phyloP scores from a whole-genome alignment of 805 yeast species.

The Candida maris region DNA sequence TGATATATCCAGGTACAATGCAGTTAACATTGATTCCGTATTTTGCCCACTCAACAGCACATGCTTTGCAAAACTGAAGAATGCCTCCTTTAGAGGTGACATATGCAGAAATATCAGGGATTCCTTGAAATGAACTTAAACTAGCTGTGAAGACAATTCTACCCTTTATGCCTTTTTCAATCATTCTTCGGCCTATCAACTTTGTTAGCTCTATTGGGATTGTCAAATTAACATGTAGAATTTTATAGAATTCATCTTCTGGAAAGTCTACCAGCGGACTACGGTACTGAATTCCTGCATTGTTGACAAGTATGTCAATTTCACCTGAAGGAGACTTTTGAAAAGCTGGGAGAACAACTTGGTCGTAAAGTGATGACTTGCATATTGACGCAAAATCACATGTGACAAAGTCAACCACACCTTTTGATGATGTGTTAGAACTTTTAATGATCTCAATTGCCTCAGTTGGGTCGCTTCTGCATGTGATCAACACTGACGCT shows the following conservation, averaged over 20 bases:
- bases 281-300: slow-evolving; percentile 35
- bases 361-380: slow-evolving; percentile 28
- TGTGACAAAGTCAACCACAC: slow-evolving; percentile 23
- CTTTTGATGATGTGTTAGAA: slow-evolving; percentile 26
- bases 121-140: slow-evolving; percentile 40
- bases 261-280: slow-evolving; percentile 34
- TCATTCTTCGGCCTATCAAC: slow-evolving; percentile 35
- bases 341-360: slow-evolving; percentile 31
- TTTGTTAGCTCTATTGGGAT: slow-evolving; percentile 37
- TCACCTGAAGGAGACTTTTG: slow-evolving; percentile 27
- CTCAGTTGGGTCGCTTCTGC: slow-evolving; percentile 28
- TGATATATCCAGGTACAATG: slow-evolving; percentile 48
- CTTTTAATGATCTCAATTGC: slow-evolving; percentile 27
- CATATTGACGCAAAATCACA: slow-evolving; percentile 27
- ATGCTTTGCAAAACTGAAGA: slow-evolving; percentile 33
- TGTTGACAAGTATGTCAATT: slow-evolving; percentile 33
- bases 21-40: slow-evolving; percentile 45
- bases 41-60: slow-evolving; percentile 43
- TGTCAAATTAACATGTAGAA: slow-evolving; percentile 39
- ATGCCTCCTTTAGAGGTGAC: slow-evolving; percentile 42
- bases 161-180: slow-evolving; percentile 32
- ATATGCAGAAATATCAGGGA: slow-evolving; percentile 36
- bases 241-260: slow-evolving; percentile 35
- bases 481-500: slow-evolving; percentile 36
- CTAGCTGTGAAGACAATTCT: slow-evolving; percentile 42